Percentiles rank a stretch among this genome's conserved stretches.
Evolutionary conservation across 2,329 filamentous ascomycete species (phyloP).

Genomic region (Cyclaneusma minus): DNA sequence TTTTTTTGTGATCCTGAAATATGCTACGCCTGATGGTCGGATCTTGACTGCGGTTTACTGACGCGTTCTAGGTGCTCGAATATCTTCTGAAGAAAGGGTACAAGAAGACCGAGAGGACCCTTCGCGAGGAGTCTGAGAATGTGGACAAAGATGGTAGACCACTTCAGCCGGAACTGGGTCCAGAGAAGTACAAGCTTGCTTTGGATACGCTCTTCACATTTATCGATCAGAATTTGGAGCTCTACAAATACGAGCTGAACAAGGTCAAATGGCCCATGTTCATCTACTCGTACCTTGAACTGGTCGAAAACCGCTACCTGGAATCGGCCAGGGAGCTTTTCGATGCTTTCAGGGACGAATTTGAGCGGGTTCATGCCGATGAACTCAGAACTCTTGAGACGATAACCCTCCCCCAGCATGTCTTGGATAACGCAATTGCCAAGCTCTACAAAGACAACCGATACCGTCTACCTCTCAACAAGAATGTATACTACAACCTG

Average conservation of each 20-base stretch:
- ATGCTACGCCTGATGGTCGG: no score
- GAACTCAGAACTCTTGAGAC: conserved; percentile 63
- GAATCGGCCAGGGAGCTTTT: conserved; percentile 64
- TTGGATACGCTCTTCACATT: conserved; percentile 64
- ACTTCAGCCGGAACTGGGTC: conserved; percentile 55
- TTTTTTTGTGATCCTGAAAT: no score
- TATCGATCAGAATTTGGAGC: conserved; percentile 81
- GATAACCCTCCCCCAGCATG: conserved; percentile 62
- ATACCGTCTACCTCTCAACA: conserved; percentile 81
- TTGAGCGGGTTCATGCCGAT: conserved; percentile 64
- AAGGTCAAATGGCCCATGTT: conserved; percentile 89
- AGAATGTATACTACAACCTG: conserved; percentile 65
- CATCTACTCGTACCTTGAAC: conserved; percentile 77
- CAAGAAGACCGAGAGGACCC: conserved; percentile 78
- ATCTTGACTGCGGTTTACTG: no score
- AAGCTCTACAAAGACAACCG: conserved; percentile 75
- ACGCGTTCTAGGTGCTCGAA: conserved; percentile 59
- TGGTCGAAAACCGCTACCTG: conserved; percentile 56
- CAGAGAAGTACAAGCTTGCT: conserved; percentile 62
- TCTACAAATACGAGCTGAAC: conserved; percentile 89
- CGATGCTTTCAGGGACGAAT: conserved; percentile 47
- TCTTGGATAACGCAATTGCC: conserved; percentile 60
- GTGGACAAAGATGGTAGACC: conserved; percentile 70
- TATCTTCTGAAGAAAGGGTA: conserved; percentile 95
- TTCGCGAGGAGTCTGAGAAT: conserved; percentile 77